phyloP scores from a whole-genome alignment of 305 asterid genomes.

The Plantago coronopus region DNA sequence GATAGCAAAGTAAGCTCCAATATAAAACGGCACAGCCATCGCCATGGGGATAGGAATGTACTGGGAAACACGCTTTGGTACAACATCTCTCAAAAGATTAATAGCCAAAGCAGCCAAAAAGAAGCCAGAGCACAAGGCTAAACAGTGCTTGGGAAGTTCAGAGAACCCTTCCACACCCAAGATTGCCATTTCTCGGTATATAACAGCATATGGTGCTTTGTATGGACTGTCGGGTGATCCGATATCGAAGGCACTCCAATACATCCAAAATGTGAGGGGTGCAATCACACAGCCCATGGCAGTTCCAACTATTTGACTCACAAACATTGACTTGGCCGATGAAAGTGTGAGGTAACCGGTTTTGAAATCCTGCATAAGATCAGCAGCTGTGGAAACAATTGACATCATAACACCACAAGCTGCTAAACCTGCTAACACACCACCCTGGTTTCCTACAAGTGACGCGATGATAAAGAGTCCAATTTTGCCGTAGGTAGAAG shows the following conservation, averaged over 20 bases:
- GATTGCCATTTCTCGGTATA: conserved; percentile 90
- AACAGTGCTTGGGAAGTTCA: conserved; percentile 86
- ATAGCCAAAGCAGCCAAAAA: conserved; percentile 67
- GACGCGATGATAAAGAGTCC: conserved; percentile 88
- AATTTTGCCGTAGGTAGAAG: conserved; percentile 87
- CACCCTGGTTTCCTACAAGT: conserved; percentile 75
- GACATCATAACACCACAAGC: conserved; percentile 99
- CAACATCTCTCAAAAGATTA: conserved; percentile 64
- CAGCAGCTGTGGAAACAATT: conserved; percentile 93
- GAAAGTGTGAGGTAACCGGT: conserved; percentile 85
- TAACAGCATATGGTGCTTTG: conserved; percentile 91
- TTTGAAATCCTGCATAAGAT: conserved; percentile 90
- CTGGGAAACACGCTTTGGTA: conserved; percentile 52
- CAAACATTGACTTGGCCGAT: conserved; percentile 90
- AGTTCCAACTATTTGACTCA: conserved; percentile 86
- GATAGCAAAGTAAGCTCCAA: conserved; percentile 92
- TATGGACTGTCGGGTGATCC: conserved; percentile 91
- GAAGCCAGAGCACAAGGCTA: conserved; percentile 66
- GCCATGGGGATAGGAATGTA: conserved; percentile 96
- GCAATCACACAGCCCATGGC: conserved; percentile 96
- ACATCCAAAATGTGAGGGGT: conserved; percentile 91
- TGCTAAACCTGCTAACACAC: conserved; percentile 84
- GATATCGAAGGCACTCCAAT: conserved; percentile 86
- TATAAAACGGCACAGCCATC: conserved; percentile 89
- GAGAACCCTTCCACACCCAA: conserved; percentile 91